These are phyloP conservation scores for Agaricales sp. DNA, from an alignment of 1,284 basidiomycete genomes.

Conservation along the genomic window DNA sequence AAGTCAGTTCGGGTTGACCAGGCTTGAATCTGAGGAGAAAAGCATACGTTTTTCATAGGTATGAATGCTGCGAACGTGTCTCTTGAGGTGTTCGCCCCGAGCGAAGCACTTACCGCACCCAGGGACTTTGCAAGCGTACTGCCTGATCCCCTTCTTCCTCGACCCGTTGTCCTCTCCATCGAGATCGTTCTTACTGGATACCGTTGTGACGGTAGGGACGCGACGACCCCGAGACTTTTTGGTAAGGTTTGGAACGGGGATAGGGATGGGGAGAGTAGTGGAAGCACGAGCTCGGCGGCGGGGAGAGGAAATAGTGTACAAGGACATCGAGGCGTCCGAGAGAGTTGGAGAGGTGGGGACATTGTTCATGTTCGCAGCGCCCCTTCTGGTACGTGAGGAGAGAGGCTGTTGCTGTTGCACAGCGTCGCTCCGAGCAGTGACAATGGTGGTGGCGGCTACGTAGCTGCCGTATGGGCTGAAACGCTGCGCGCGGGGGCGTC, in stretches of 20 bases:
- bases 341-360: not conserved
- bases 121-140: slow-evolving; percentile 53
- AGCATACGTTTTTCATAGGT: slow-evolving; percentile 57
- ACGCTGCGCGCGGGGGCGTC: not conserved
- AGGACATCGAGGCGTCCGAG: not conserved
- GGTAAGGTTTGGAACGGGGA: slow-evolving; percentile 62
- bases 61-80: slow-evolving; percentile 60
- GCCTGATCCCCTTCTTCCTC: not conserved
- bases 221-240: slow-evolving; percentile 64
- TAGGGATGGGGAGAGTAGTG: slow-evolving; percentile 40
- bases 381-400: not conserved
- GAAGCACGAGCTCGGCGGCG: slow-evolving; percentile 23
- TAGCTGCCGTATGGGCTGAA: not conserved
- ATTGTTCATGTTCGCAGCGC: not conserved
- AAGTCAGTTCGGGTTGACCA: slow-evolving; percentile 7
- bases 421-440: not conserved
- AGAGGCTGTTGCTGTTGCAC: not conserved
- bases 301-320: slow-evolving; percentile 9
- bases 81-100: slow-evolving; percentile 68
- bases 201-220: slow-evolving; percentile 47
- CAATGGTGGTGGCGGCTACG: not conserved
- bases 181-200: not conserved
- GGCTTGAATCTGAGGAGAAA: slow-evolving; percentile 3
- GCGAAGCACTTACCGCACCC: slow-evolving; percentile 66
- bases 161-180: not conserved